Conservation (phyloP, 2,329 filamentous ascomycete genomes). For the Curvularia hawaiiensis region DNA sequence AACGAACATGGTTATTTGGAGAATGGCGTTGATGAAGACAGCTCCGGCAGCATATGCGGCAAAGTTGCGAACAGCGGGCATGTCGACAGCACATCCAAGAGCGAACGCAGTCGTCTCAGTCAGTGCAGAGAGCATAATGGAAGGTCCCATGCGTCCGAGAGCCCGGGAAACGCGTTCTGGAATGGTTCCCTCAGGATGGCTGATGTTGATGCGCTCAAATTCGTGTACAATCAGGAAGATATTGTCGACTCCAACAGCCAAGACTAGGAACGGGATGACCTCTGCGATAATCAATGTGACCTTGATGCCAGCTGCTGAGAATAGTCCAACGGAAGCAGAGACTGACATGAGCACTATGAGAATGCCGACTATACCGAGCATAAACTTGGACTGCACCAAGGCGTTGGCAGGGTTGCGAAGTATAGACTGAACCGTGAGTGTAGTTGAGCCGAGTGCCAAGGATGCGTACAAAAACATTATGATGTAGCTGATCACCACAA, state of each 20-base stretch:
- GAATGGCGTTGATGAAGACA: constrained; percentile 94
- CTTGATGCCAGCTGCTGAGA: constrained; percentile 89
- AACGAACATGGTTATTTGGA: constrained; percentile 97
- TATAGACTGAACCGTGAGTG: constrained; percentile 75
- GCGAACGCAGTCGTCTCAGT: constrained; percentile 95
- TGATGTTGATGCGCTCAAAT: constrained; percentile 92
- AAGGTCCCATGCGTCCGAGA: constrained; percentile 95
- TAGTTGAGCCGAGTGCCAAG: constrained; percentile 86
- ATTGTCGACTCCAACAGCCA: constrained; percentile 97
- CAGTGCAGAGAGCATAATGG: constrained; percentile 91
- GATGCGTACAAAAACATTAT: constrained; percentile 99
- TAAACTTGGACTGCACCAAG: constrained; percentile 95
- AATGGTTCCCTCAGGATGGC: constrained; percentile 85
- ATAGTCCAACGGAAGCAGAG: constrained; percentile 90
- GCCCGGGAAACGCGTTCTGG: constrained; percentile 85
- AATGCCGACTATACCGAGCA: constrained; percentile 92
- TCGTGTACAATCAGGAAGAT: constrained; percentile 99
- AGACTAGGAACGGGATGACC: constrained; percentile 95
- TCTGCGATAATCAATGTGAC: constrained; percentile 98
- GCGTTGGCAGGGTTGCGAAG: constrained; percentile 81
- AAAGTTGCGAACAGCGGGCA: constrained; percentile 98
- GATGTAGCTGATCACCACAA: constrained; percentile 93
- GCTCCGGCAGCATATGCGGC: constrained; percentile 95
- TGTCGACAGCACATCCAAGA: constrained; percentile 89
- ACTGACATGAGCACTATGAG: constrained; percentile 98